Evolutionary conservation across 164 flowering plant genomes (phyloP).

Genomic region (Paratinospora sagittata): DNA sequence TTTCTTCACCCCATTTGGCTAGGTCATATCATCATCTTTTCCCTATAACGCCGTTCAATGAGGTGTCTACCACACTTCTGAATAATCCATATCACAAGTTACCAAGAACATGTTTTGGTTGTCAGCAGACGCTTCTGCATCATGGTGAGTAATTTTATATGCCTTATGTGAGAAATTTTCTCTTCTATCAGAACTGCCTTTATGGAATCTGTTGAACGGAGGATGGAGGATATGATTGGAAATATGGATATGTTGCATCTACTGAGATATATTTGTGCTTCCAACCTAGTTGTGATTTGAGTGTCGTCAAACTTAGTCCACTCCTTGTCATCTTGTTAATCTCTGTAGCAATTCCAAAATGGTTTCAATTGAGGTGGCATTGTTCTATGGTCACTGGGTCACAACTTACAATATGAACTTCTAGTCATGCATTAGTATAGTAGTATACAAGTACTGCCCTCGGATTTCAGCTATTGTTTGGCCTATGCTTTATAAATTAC

Average conservation of each 20-base stretch:
- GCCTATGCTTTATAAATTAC: background rate
- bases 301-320: too few relatives aligned
- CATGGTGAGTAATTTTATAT: slow-evolving; percentile 41
- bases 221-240: too few relatives aligned
- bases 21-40: slow-evolving; percentile 97
- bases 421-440: background rate
- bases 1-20: slow-evolving; percentile 96
- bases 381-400: too few relatives aligned
- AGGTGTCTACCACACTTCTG: slow-evolving; percentile 39
- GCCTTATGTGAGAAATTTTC: background rate
- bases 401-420: too few relatives aligned
- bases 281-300: too few relatives aligned
- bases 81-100: slow-evolving; percentile 27
- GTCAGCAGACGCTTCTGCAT: slow-evolving; percentile 57
- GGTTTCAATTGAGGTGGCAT: too few relatives aligned
- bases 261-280: background rate
- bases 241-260: too few relatives aligned
- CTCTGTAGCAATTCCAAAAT: too few relatives aligned
- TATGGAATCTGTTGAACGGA: too few relatives aligned
- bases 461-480: background rate
- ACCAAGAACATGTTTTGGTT: slow-evolving; percentile 70
- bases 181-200: background rate
- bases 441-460: background rate
- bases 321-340: too few relatives aligned
- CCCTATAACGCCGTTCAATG: slow-evolving; percentile 74